A percentile compares a stretch with the other conserved stretches of the same genome.
These are phyloP conservation scores for Calonectria pseudoturangicola DNA, from an alignment of 2,329 filamentous ascomycete species.

Conservation along the genomic window DNA sequence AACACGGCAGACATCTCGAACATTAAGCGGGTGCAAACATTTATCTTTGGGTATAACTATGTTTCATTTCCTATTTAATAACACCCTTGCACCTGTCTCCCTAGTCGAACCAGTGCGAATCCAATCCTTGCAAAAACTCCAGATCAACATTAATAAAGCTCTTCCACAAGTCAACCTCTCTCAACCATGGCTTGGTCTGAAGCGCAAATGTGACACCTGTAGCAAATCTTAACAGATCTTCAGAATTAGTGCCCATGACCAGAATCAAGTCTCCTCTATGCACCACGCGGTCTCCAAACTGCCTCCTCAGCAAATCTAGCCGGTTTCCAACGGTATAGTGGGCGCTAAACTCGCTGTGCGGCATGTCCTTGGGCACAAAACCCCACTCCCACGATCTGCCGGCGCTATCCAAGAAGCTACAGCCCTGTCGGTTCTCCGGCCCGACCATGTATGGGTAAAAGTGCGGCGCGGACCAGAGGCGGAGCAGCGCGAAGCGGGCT, in stretches of 20 bases:
- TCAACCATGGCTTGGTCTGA: conserved; percentile 56
- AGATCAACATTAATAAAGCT: conserved; percentile 55
- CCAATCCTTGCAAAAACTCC: conserved; percentile 46
- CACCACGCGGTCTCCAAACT: conserved; percentile 48
- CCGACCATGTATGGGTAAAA: conserved; percentile 57
- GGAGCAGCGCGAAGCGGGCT: conserved; percentile 54
- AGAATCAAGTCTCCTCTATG: conserved; percentile 53
- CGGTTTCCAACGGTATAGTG: conserved; percentile 41
- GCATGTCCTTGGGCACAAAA: conserved; percentile 56
- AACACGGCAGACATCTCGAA: too few species aligned
- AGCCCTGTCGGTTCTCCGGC: conserved; percentile 39
- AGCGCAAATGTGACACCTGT: conserved; percentile 54
- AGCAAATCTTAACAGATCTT: conserved; percentile 50
- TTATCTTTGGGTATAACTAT: too few species aligned
- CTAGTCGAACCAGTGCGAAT: conserved; percentile 51
- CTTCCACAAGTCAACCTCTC: conserved; percentile 56
- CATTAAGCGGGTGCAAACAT: too few species aligned
- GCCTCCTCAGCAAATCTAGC: conserved; percentile 42
- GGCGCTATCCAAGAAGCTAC: conserved; percentile 53
- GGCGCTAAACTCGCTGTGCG: conserved; percentile 51
- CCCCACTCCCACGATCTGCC: conserved; percentile 54
- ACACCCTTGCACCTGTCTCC: background rate
- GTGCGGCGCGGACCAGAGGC: conserved; percentile 55
- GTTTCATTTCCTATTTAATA: too few species aligned
- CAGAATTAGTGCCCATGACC: conserved; percentile 50